Evolutionary conservation across 768 basidiomycete species (phyloP), one percentile per base, ranked within the genome.

Genomic region (Suillus alpinus): DNA sequence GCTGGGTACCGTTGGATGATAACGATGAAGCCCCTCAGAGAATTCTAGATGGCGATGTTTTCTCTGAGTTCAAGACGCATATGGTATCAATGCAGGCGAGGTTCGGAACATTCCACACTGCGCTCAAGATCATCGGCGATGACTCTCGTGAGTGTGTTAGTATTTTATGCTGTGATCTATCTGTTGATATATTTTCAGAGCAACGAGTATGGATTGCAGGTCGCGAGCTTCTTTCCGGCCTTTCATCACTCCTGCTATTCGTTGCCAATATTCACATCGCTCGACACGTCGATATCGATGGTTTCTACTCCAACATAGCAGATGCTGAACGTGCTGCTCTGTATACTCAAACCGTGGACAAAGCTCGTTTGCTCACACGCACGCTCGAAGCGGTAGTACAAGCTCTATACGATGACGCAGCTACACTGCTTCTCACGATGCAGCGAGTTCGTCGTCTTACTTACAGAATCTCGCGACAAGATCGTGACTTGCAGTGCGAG

Each of bases 251-350:
- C 60, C 74, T 94, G 32, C 69, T 75, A 12, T 80, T 83, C 53
- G 79, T 88, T 40, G 81, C 84, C 26, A 86, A 92, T 63, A 81
- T 94, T 62, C 87, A 94, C 71, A 73, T 95, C 57, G 92, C 92
- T 20, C 83, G 86, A 34, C 85, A 88, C 70, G 86, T 95, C 62
- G 94, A 95, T 69, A 84, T 95, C 60, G 91, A 94, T 65, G 89
- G 88, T 16, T 81, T 89, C 62, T 79, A 78, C 31, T 78, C 81
- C 62, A 81, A 84, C 32, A 75, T 78, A 1, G 77, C 75, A 10
- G 62, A 65, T 16, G 68, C 78, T 14, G 71, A 80, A 7, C 69
- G 77, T 26, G 83, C 83, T 64, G 76, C 82, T 20, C 69, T 78
- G 37, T 93, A 92, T 68, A 69, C 78, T 14, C 81, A 85, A 63